Evolutionary conservation across 139 green algal species (phyloP).

Genomic region (Volvox reticuliferus): DNA sequence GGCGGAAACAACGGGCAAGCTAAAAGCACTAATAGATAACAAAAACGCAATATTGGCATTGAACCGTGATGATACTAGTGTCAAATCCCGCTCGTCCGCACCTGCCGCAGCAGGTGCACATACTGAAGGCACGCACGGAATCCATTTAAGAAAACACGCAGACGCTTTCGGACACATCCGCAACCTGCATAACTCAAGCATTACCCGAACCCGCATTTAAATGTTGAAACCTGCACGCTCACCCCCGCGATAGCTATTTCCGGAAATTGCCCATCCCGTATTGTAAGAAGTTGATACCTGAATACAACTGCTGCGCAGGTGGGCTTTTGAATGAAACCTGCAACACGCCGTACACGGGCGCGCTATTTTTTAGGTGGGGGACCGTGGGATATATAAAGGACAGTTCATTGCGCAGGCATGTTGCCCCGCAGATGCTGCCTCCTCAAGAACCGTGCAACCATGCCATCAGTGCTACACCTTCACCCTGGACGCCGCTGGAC

Average conservation of each 20-base stretch:
- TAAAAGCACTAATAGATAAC: no score
- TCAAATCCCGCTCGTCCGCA: no score
- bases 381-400: not conserved
- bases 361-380: slow-evolving; percentile 8
- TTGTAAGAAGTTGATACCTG: not conserved
- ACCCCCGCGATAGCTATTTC: not conserved
- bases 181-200: no score
- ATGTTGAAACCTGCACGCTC: no score
- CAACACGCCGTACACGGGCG: not conserved
- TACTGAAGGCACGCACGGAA: no score
- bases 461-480: not conserved
- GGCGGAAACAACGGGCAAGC: no score
- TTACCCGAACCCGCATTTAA: no score
- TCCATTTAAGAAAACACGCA: no score
- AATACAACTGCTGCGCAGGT: slow-evolving; percentile 14
- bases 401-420: not conserved
- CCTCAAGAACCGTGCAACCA: not conserved
- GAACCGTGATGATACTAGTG: no score
- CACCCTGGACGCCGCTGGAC: not conserved
- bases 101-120: no score
- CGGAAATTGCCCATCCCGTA: not conserved
- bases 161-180: no score
- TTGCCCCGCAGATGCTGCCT: not conserved
- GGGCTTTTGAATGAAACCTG: not conserved
- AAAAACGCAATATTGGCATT: no score